Evolutionary conservation across 257 asterid species (phyloP).

Genomic region (Linaria vulgaris): DNA sequence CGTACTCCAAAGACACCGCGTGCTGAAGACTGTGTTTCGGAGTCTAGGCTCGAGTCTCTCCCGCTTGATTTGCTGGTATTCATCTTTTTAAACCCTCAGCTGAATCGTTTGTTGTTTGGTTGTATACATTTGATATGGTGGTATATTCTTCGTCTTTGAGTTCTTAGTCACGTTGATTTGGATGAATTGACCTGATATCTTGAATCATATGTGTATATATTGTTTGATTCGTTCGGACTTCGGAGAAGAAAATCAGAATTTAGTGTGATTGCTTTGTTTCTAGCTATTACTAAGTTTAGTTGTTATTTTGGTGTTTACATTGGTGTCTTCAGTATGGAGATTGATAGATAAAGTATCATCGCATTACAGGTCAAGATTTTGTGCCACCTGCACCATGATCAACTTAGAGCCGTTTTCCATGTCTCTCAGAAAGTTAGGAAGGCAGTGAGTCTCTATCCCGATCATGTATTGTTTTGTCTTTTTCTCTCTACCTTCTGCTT

Average conservation of each 20-base stretch:
- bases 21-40: conserved; percentile 43
- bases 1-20: conserved; percentile 76
- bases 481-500: not conserved
- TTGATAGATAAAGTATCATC: conserved; percentile 18
- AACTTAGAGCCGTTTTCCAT: conserved; percentile 86
- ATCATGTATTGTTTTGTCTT: not conserved
- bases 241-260: not conserved
- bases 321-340: not conserved
- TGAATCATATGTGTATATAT: not conserved
- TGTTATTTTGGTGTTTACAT: not conserved
- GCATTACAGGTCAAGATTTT: conserved; percentile 67
- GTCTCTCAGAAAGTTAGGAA: conserved; percentile 86
- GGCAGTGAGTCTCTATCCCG: conserved; percentile 59
- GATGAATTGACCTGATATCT: not conserved
- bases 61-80: conserved; percentile 87
- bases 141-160: not conserved
- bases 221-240: not conserved
- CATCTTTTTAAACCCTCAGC: conserved; percentile 15
- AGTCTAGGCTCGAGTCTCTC: conserved; percentile 84
- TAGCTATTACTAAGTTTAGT: not conserved
- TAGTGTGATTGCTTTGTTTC: conserved; percentile 4
- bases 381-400: conserved; percentile 96
- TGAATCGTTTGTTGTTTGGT: not conserved
- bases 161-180: not conserved
- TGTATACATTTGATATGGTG: not conserved